A percentile compares a stretch with the other conserved stretches of the same genome.
phyloP scores from a whole-genome alignment of 2,329 filamentous ascomycete genomes.

The Furcasterigmium furcatum region DNA sequence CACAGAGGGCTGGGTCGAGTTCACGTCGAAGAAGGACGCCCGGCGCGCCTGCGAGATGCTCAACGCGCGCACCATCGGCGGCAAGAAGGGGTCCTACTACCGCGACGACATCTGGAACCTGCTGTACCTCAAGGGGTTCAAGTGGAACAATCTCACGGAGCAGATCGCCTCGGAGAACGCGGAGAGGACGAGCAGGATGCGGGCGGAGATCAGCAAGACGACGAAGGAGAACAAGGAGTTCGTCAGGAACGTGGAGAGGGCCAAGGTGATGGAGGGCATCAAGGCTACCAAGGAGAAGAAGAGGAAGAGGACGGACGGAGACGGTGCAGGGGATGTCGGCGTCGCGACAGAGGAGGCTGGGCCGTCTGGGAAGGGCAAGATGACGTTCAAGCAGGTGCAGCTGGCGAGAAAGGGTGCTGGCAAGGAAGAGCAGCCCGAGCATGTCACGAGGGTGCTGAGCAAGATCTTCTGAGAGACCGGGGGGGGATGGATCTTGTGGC shows the following conservation, averaged over 20 bases:
- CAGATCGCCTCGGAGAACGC: slow-evolving; percentile 81
- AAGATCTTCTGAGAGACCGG: slow-evolving; percentile 53
- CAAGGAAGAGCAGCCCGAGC: slow-evolving; percentile 46
- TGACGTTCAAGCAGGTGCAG: slow-evolving; percentile 66
- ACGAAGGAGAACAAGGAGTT: slow-evolving; percentile 80
- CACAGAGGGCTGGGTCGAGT: slow-evolving; percentile 86
- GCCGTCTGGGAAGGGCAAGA: slow-evolving; percentile 26
- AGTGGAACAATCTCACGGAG: slow-evolving; percentile 73
- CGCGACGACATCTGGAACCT: slow-evolving; percentile 86
- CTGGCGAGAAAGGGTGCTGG: slow-evolving; percentile 47
- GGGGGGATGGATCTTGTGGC: slow-evolving; percentile 8
- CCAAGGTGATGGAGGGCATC: slow-evolving; percentile 76
- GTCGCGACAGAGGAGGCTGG: slow-evolving; percentile 14
- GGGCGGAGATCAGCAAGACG: slow-evolving; percentile 73
- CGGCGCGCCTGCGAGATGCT: slow-evolving; percentile 73
- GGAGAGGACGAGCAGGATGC: slow-evolving; percentile 70
- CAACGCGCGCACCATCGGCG: slow-evolving; percentile 75
- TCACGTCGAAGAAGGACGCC: slow-evolving; percentile 70
- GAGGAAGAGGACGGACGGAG: slow-evolving; percentile 28
- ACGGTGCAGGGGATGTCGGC: slow-evolving; percentile 14
- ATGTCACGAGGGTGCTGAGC: slow-evolving; percentile 58
- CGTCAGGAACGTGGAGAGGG: slow-evolving; percentile 73
- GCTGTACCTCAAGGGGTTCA: slow-evolving; percentile 78
- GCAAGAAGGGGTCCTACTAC: slow-evolving; percentile 81
- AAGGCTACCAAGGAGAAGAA: slow-evolving; percentile 53